These are phyloP conservation scores for Tolypocladium cylindrosporum DNA, from an alignment of 2,329 filamentous ascomycete genomes.

Conservation along the genomic window DNA sequence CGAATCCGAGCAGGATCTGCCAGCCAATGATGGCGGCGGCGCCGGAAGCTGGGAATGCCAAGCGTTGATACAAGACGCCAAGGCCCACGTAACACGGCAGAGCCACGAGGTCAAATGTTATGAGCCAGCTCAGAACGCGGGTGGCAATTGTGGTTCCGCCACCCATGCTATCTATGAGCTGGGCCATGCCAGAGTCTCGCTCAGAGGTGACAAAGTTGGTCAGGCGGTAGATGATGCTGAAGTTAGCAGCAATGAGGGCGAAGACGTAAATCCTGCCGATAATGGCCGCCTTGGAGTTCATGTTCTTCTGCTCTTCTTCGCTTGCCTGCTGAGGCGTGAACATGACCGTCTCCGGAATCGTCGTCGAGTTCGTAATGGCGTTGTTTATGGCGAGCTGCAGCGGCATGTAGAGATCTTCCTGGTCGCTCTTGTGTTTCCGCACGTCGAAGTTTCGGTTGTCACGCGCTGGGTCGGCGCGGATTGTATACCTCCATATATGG, in stretches of 20 bases:
- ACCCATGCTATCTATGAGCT: slow-evolving; percentile 32
- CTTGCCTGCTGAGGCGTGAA: slow-evolving; percentile 5
- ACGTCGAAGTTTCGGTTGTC: slow-evolving; percentile 37
- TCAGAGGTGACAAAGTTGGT: slow-evolving; percentile 15
- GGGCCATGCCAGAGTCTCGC: slow-evolving; percentile 19
- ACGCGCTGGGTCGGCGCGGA: slow-evolving; percentile 14
- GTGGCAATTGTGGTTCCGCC: slow-evolving; percentile 18
- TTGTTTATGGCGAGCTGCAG: slow-evolving; percentile 23
- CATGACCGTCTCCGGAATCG: slow-evolving; percentile 9
- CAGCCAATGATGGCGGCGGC: slow-evolving; percentile 24
- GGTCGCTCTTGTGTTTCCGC: slow-evolving; percentile 19
- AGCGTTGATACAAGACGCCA: slow-evolving; percentile 18
- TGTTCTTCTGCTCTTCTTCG: too few relatives aligned
- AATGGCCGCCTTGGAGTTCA: too few relatives aligned
- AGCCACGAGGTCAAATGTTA: slow-evolving; percentile 14
- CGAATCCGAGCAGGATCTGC: slow-evolving; percentile 36
- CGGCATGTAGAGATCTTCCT: slow-evolving; percentile 14
- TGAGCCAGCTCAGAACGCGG: slow-evolving; percentile 14
- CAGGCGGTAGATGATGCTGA: slow-evolving; percentile 11
- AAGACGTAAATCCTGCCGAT: slow-evolving; percentile 8
- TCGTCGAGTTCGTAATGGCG: slow-evolving; percentile 16
- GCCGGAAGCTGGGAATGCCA: slow-evolving; percentile 18
- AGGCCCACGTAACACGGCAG: slow-evolving; percentile 32
- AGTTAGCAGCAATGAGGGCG: slow-evolving; percentile 12
- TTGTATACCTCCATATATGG: slow-evolving; percentile 18